Conservation (phyloP, 176 grass and related monocot genomes). For the Olyra latifolia region DNA sequence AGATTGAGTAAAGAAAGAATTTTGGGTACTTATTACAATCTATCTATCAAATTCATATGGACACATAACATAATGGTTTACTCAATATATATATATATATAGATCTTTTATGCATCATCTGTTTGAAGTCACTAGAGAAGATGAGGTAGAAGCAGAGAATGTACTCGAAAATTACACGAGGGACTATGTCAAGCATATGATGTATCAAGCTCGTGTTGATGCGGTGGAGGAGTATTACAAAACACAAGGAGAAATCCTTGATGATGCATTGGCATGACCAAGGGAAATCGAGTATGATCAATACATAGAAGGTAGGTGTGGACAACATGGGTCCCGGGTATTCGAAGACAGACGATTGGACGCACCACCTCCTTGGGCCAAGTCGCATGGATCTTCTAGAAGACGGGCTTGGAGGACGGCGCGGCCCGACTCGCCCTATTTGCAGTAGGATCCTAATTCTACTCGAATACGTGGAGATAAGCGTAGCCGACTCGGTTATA, state of each 20-base stretch:
- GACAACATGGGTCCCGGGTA: no score
- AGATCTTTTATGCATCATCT: background rate
- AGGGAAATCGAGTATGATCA: background rate
- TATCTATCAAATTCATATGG: background rate
- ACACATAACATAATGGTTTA: background rate
- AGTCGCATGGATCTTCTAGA: no score
- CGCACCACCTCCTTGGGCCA: no score
- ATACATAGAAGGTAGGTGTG: background rate
- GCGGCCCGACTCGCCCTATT: no score
- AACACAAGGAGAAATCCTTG: background rate
- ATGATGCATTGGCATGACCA: background rate
- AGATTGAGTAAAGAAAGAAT: background rate
- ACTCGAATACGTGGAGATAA: no score
- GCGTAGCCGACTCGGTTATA: no score
- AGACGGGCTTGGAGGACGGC: no score
- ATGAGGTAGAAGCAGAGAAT: background rate
- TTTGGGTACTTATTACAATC: background rate
- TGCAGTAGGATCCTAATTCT: no score
- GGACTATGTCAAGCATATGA: background rate
- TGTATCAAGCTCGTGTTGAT: background rate
- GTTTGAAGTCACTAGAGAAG: background rate
- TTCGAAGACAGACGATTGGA: no score
- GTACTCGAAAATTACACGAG: background rate
- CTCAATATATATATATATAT: background rate
- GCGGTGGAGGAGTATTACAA: background rate